Evolutionary conservation across 2,329 filamentous ascomycete species (phyloP), one percentile per base, ranked within the genome.

Genomic region (Botrytis cinerea): DNA sequence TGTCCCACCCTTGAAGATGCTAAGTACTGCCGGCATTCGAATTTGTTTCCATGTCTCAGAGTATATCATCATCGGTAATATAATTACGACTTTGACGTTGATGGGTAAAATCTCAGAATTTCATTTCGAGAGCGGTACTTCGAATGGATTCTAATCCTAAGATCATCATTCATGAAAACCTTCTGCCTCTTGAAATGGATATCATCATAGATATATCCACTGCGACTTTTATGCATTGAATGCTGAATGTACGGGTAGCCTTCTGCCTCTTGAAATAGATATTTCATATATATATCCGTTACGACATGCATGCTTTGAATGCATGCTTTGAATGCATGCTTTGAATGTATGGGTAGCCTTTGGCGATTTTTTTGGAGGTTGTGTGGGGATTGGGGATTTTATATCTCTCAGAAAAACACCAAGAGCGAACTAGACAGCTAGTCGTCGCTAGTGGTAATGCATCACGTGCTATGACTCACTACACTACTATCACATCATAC

Each of bases 81-180:
- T 9, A 28, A 57, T 16, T 32, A 28, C 51, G 51, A 57, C 51
- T 57, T 57, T 28, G 51, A 18, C 51, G 18, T 57, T 57, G 51
- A 57, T 57, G 14, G 14, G 6, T 28, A 18, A 9, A 28, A 38
- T 63, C 38, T 45, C 61, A 45, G 38, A 43, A 28, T 18, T 32
- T 28, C 61, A 45, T 63, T 4, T 45, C 38, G 16, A 45, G 40
- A 63, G 40, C 40, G 16, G 40, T 45, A 63, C 8, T 45, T 63
- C 1, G 16, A 63, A 63, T 45, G 20, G 12, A 63, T 45, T 63
- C 40, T 22, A 28, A 45, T 63, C n/a, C 61, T 45, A 45, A n/a
- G 16, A 43, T 63, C 18, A 63, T 63, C 25, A 28, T 63, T 63
- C 61, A 62, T 28, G 38, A 62, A 62, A 43, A 43, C 60, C 28